Evolutionary conservation across 306 rosid genomes (phyloP).

Genomic region (Rosa chinensis): DNA sequence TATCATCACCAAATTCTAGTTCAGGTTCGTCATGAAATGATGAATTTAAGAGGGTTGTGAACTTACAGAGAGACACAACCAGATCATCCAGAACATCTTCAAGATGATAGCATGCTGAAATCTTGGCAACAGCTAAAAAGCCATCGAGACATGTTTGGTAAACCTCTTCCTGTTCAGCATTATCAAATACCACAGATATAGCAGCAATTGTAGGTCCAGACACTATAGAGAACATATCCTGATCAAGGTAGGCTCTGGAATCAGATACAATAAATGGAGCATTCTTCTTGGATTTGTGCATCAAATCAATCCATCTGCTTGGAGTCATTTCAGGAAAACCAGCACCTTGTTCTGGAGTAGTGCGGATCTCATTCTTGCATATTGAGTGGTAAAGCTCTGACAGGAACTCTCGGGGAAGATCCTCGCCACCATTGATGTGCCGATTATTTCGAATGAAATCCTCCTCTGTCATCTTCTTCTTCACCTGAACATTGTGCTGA

Average conservation of each 20-base stretch:
- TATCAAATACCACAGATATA: conserved; percentile 95
- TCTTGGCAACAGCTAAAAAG: conserved; percentile 88
- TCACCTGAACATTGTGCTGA: conserved; percentile 93
- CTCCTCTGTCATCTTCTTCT: conserved; percentile 97
- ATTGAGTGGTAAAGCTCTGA: conserved; percentile 85
- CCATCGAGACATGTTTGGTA: conserved; percentile 91
- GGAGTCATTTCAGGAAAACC: conserved; percentile 96
- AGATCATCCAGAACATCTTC: conserved; percentile 97
- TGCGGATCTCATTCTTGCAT: conserved; percentile 95
- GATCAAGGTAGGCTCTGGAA: conserved; percentile 89
- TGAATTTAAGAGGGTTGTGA: conserved; percentile 89
- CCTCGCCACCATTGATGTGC: conserved; percentile 88
- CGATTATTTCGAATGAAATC: conserved; percentile 89
- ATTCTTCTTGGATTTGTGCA: conserved; percentile 76
- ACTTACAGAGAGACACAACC: conserved; percentile 94
- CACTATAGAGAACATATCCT: conserved; percentile 93
- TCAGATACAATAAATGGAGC: conserved; percentile 85
- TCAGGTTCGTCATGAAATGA: conserved; percentile 83
- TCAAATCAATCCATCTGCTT: conserved; percentile 91
- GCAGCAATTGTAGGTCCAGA: conserved; percentile 98
- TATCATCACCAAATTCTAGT: conserved; percentile 90
- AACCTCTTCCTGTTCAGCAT: conserved; percentile 92
- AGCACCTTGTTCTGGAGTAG: conserved; percentile 88
- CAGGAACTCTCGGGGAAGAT: conserved; percentile 86
- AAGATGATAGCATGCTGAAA: conserved; percentile 94